Conservation (phyloP, 148 eudicot genomes). For the Oxyria digyna region DNA sequence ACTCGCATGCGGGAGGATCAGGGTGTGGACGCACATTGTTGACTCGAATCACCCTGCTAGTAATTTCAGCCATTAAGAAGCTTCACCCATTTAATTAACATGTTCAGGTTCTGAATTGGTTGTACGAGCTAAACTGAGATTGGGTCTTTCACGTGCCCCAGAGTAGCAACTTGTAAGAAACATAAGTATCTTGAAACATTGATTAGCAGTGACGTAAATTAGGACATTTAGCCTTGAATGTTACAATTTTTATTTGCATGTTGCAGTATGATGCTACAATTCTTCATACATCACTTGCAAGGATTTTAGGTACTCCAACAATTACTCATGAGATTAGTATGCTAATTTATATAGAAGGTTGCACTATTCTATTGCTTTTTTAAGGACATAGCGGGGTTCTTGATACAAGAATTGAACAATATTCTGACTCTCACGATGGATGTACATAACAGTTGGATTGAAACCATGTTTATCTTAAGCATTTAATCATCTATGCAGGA, state of each 20-base stretch:
- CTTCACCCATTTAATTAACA: no score
- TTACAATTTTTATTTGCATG: constrained; percentile 6
- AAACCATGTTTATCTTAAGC: background rate
- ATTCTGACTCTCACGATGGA: background rate
- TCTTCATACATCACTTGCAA: constrained; percentile 90
- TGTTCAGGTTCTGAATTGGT: no score
- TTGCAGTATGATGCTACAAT: constrained; percentile 84
- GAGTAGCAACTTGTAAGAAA: constrained; percentile 85
- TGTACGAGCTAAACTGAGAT: constrained; percentile 52
- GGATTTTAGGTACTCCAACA: constrained; percentile 76
- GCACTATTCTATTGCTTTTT: background rate
- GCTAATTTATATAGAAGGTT: background rate
- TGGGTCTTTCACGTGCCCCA: constrained; percentile 81
- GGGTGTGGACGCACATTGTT: no score
- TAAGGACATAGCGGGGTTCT: background rate
- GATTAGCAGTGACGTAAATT: background rate
- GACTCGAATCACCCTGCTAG: no score
- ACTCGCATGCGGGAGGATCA: no score
- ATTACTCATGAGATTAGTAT: constrained; percentile 35
- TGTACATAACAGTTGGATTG: background rate
- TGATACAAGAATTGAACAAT: background rate
- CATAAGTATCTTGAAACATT: background rate
- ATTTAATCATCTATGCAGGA: constrained; percentile 25
- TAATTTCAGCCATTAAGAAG: no score
- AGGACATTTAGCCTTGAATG: background rate